A percentile compares a stretch with the other conserved stretches of the same genome.
These are phyloP conservation scores for Lolium rigidum DNA, from an alignment of 176 grass and related monocot genomes.

Conservation along the genomic window DNA sequence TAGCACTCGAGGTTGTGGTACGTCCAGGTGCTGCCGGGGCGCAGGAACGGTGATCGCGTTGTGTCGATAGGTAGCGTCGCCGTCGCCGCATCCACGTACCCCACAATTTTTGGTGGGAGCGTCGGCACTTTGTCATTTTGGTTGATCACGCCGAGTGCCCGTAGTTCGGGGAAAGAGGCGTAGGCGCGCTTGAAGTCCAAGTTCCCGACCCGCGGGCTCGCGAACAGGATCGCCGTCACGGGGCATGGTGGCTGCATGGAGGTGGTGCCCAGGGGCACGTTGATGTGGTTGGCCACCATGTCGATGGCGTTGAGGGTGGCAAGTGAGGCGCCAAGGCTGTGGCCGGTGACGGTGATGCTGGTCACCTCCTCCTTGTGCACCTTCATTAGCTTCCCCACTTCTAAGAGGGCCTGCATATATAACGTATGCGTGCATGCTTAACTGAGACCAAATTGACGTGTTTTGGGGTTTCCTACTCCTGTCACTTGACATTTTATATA, in stretches of 20 bases:
- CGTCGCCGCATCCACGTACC: not conserved
- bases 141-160: constrained; percentile 63
- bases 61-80: not conserved
- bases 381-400: constrained; percentile 54
- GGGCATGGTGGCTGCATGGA: constrained; percentile 36
- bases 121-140: not conserved
- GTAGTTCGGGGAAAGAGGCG: constrained; percentile 33
- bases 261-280: not conserved
- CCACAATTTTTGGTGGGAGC: not conserved
- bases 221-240: constrained; percentile 69
- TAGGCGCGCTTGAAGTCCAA: constrained; percentile 47
- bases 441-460: too few species aligned
- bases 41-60: constrained; percentile 57
- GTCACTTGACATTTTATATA: too few species aligned
- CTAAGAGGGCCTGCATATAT: constrained; percentile 51
- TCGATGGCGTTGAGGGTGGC: constrained; percentile 81
- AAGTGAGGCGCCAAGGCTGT: constrained; percentile 80
- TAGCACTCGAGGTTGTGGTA: constrained; percentile 84
- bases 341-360: constrained; percentile 79
- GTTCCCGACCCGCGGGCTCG: constrained; percentile 73
- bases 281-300: constrained; percentile 55
- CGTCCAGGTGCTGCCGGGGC: not conserved
- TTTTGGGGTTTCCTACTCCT: too few species aligned
- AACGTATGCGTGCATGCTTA: too few species aligned
- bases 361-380: constrained; percentile 71